A percentile compares a stretch with the other conserved stretches of the same genome.
phyloP scores from a whole-genome alignment of 2,329 filamentous ascomycete species.

The Exutisphaerella laricina region DNA sequence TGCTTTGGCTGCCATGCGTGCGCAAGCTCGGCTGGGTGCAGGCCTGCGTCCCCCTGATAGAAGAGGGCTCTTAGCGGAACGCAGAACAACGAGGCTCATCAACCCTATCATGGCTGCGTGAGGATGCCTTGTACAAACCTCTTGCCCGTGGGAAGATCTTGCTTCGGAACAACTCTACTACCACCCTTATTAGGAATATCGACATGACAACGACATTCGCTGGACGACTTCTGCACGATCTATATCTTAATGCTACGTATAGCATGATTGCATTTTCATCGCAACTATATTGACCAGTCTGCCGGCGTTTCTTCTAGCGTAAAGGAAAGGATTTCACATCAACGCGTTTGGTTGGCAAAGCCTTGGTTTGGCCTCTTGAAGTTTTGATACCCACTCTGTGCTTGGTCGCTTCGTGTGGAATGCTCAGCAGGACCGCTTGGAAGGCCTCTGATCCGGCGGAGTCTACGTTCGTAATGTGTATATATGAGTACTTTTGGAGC shows the following conservation, averaged over 20 bases:
- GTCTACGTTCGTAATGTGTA: slow-evolving; percentile 3
- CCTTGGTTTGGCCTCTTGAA: background rate
- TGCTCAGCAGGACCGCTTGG: no score
- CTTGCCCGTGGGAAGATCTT: background rate
- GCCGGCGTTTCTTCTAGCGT: background rate
- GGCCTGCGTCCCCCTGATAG: slow-evolving; percentile 15
- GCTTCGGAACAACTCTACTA: background rate
- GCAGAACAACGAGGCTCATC: slow-evolving; percentile 34
- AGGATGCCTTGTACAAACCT: background rate
- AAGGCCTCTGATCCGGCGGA: background rate
- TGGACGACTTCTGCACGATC: background rate
- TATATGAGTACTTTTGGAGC: background rate
- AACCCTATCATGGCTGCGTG: slow-evolving; percentile 27
- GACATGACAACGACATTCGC: background rate
- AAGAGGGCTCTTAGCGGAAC: slow-evolving; percentile 27
- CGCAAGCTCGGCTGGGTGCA: slow-evolving; percentile 20
- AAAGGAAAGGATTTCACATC: background rate
- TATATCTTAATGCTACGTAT: background rate
- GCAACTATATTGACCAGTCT: background rate
- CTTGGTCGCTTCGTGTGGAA: background rate
- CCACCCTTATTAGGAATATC: no score
- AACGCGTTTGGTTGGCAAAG: background rate
- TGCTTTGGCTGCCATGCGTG: slow-evolving; percentile 50
- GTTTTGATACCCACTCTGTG: background rate
- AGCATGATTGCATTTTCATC: no score